Conservation (phyloP, 176 grass and related monocot genomes). For the Cocos nucifera region DNA sequence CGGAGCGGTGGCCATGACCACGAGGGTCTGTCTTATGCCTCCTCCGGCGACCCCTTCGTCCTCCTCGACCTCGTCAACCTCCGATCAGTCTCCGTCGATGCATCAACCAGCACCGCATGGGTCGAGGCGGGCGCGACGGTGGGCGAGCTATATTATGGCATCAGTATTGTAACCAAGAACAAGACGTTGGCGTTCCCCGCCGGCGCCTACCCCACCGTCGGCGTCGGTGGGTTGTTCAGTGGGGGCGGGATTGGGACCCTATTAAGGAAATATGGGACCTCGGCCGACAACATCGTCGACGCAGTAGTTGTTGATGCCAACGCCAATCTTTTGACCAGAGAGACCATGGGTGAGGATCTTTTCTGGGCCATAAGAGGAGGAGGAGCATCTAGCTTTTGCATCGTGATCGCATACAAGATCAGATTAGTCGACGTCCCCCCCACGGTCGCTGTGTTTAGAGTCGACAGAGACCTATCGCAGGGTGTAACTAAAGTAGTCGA, state of each 20-base stretch:
- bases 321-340: constrained; percentile 9
- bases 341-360: constrained; percentile 21
- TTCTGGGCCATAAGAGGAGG: constrained; percentile 30
- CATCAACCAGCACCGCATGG: background rate
- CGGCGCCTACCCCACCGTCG: background rate
- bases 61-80: too few relatives aligned
- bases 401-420: constrained; percentile 18
- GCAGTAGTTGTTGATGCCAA: constrained; percentile 17
- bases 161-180: background rate
- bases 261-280: constrained; percentile 4
- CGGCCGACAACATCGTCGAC: constrained; percentile 24
- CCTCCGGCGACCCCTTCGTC: too few relatives aligned
- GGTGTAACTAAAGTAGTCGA: constrained; percentile 8
- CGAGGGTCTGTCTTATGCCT: too few relatives aligned
- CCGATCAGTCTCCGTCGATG: too few relatives aligned
- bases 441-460: constrained; percentile 11
- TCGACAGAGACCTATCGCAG: constrained; percentile 8
- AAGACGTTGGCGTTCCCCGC: constrained; percentile 13
- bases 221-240: constrained; percentile 14
- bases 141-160: constrained; percentile 21
- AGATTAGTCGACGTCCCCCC: constrained; percentile 13
- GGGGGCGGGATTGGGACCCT: constrained; percentile 21
- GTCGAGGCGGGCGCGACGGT: constrained; percentile 10
- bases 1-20: too few relatives aligned
- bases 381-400: constrained; percentile 11